A percentile compares a stretch with the other conserved stretches of the same genome.
phyloP scores from a whole-genome alignment of 2,329 filamentous ascomycete genomes.

The Fusarium pseudocircinatum region DNA sequence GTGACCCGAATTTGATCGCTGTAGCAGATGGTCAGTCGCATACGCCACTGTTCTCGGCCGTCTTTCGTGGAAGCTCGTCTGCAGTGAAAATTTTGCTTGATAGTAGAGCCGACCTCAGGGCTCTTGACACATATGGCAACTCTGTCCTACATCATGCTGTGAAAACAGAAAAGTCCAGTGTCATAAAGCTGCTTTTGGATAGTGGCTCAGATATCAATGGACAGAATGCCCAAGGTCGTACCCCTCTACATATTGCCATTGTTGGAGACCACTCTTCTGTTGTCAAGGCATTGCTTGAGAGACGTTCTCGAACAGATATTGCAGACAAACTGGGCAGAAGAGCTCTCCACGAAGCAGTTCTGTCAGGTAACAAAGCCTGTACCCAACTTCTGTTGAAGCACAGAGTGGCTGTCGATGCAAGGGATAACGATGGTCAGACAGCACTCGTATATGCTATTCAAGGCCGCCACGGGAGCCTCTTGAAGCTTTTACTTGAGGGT shows the following conservation, averaged over 20 bases:
- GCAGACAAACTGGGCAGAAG: not conserved
- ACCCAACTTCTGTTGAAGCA: not conserved
- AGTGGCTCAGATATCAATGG: not conserved
- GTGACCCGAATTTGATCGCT: not conserved
- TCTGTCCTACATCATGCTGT: not conserved
- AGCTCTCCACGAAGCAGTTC: not conserved
- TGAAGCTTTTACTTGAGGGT: not conserved
- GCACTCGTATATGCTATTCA: not conserved
- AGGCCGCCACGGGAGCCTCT: not conserved
- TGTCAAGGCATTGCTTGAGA: not conserved
- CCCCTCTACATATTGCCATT: not conserved
- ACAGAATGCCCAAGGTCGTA: not conserved
- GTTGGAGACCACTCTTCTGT: not conserved
- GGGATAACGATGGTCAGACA: not conserved
- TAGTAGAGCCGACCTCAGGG: not conserved
- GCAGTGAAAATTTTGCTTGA: not conserved
- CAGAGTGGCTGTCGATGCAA: not conserved
- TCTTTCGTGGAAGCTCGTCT: not conserved
- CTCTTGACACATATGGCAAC: not conserved
- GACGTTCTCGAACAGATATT: not conserved
- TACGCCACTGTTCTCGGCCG: not conserved
- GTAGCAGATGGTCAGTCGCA: not conserved
- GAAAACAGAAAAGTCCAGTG: not conserved
- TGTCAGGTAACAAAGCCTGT: not conserved
- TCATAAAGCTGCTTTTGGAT: not conserved